Evolutionary conservation across 768 basidiomycete genomes (phyloP).

Genomic region (Pleurotus citrinopileatus): DNA sequence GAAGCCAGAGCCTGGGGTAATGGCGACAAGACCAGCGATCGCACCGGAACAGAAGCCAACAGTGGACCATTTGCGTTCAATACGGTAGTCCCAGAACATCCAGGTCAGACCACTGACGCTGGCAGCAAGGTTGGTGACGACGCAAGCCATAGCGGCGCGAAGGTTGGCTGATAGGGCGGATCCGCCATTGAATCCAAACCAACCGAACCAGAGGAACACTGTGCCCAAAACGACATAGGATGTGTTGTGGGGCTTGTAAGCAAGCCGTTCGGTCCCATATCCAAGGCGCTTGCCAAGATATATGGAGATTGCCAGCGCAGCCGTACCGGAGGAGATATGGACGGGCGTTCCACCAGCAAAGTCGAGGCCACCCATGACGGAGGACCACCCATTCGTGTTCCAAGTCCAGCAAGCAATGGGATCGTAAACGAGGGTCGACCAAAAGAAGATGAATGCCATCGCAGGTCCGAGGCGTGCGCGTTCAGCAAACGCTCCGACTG

Average conservation of each 20-base stretch:
- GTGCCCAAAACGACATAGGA: slow-evolving; percentile 92
- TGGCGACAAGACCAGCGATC: slow-evolving; percentile 86
- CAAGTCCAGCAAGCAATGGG: slow-evolving; percentile 97
- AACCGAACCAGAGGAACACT: slow-evolving; percentile 90
- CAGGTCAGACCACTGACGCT: slow-evolving; percentile 83
- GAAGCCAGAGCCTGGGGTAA: slow-evolving; percentile 79
- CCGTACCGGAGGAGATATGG: slow-evolving; percentile 92
- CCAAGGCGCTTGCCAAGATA: slow-evolving; percentile 91
- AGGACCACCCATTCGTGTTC: slow-evolving; percentile 79
- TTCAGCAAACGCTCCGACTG: slow-evolving; percentile 91
- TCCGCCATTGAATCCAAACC: slow-evolving; percentile 97
- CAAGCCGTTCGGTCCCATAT: slow-evolving; percentile 86
- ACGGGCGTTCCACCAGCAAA: slow-evolving; percentile 97
- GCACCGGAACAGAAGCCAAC: slow-evolving; percentile 97
- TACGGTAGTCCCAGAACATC: slow-evolving; percentile 94
- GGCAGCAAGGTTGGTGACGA: slow-evolving; percentile 92
- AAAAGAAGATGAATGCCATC: slow-evolving; percentile 86
- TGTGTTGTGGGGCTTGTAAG: slow-evolving; percentile 93
- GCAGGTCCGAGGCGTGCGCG: slow-evolving; percentile 82
- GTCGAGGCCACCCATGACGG: slow-evolving; percentile 77
- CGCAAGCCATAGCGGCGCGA: slow-evolving; percentile 83
- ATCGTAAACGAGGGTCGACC: slow-evolving; percentile 89
- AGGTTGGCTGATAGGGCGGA: slow-evolving; percentile 87
- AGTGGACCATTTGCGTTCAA: slow-evolving; percentile 90
- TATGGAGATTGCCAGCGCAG: slow-evolving; percentile 86